Conservation (phyloP, 169 alveolate genomes). For the Toxoplasma gondii region DNA sequence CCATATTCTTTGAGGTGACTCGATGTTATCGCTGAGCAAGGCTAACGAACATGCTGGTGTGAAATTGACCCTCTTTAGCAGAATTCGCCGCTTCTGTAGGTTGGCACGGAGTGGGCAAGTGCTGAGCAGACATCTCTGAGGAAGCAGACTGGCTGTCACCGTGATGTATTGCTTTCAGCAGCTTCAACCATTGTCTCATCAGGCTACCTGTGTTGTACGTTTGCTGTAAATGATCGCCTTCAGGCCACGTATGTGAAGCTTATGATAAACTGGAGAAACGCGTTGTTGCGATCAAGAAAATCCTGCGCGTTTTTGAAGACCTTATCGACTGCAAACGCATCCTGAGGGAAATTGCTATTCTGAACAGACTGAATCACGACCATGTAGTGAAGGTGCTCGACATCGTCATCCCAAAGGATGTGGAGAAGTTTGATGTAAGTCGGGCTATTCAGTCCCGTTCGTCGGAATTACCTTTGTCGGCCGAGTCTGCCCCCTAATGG, state of each 20-base stretch:
- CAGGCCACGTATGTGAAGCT: conserved; percentile 75
- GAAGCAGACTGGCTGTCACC: too few species aligned
- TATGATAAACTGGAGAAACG: conserved; percentile 80
- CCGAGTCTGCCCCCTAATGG: too few species aligned
- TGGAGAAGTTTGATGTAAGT: conserved; percentile 86
- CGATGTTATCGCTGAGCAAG: too few species aligned
- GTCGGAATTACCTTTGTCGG: neutral
- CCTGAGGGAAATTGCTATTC: conserved; percentile 94
- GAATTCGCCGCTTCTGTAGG: too few species aligned
- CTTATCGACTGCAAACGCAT: conserved; percentile 96
- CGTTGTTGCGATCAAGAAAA: conserved; percentile 95
- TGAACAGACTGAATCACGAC: conserved; percentile 91
- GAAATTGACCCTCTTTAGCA: too few species aligned
- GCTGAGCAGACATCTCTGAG: too few species aligned
- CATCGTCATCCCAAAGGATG: conserved; percentile 91
- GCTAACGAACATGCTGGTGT: too few species aligned
- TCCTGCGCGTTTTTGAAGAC: conserved; percentile 95
- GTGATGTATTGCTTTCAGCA: too few species aligned
- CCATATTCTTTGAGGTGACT: too few species aligned
- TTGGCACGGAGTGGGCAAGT: too few species aligned
- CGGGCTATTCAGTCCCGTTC: conserved; percentile 13
- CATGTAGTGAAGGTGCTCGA: conserved; percentile 91
- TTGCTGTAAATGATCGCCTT: neutral
- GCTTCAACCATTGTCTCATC: too few species aligned
- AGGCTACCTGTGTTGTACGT: too few species aligned